Evolutionary conservation across 2,329 filamentous ascomycete species (phyloP), one percentile per base, ranked within the genome.

Genomic region (Xylariales sp.): DNA sequence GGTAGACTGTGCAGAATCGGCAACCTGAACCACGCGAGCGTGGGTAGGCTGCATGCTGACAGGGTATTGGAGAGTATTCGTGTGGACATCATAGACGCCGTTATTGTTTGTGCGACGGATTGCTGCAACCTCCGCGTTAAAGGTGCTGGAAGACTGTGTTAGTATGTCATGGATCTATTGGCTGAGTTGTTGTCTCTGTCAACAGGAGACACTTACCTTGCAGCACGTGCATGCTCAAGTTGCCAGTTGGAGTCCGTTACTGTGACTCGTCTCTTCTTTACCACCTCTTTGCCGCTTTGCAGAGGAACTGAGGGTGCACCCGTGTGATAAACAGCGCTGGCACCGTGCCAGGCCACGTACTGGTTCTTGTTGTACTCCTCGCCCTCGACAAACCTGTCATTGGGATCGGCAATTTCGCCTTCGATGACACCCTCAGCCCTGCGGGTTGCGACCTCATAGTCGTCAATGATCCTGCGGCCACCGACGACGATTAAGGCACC

Each of bases 301-400:
- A 83, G 70, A 3, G 88, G 88, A n/a, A 87, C 80, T 16, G 83
- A 81, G 2, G 88, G 87, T 2, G 75, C 78, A 40, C 81, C 83
- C 11, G 86, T 88, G 59, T 97, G 89, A 59, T 98, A 98, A 17
- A 98, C 93, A 27, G 87, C 83, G 60, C 91, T 97, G 33, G 93
- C 93, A 34, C 93, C 93, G 59, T 95, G 90, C 93, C 93, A 98
- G 19, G 93, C 93, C 19, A 98, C 93, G 56, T 96, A 98, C 60
- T 96, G 90, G 57, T 98, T 98, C 66, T 91, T 89, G 71, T 98
- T 96, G 72, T 98, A 98, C n/a, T 82, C 74, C 57, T 94, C 85
- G 27, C 84, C 86, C 7, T 76, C 75, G 18, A 89, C 77, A 29
- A 90, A 75, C 43, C 74, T 75, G 61, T 98, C 93, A 43, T 89